Percentiles rank a stretch among this genome's conserved stretches.
These are phyloP conservation scores for Solanum chacoense DNA, from an alignment of 305 asterid genomes.

Conservation along the genomic window DNA sequence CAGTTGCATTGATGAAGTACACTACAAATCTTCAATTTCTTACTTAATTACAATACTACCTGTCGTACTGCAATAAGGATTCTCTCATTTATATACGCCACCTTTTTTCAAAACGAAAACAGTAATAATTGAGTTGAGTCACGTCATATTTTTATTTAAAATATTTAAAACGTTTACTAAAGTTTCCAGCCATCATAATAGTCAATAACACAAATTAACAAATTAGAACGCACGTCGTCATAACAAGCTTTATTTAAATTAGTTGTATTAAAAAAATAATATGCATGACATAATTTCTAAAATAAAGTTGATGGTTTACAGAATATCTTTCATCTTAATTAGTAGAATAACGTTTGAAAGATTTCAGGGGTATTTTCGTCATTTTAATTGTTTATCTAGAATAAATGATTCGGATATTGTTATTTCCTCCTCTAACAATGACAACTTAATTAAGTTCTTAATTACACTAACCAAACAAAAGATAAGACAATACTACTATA, in stretches of 20 bases:
- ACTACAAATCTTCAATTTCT: neutral
- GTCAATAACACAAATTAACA: neutral
- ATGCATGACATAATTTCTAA: neutral
- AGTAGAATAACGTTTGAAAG: neutral
- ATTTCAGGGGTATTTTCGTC: accelerated
- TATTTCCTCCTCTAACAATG: neutral
- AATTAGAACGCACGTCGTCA: neutral
- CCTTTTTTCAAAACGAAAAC: neutral
- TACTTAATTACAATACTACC: neutral
- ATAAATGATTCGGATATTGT: accelerated
- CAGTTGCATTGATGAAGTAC: neutral
- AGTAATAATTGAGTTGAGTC: neutral
- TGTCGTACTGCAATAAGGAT: neutral
- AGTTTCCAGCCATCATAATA: neutral
- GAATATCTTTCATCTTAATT: neutral
- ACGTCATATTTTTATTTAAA: neutral
- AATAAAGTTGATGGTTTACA: neutral
- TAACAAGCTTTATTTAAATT: neutral
- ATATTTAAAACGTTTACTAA: neutral
- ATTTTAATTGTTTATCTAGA: neutral
- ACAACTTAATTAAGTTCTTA: neutral
- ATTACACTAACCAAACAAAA: neutral
- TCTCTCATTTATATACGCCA: neutral
- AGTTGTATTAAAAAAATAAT: neutral
- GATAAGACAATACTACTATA: neutral